Conservation (phyloP, 2,329 filamentous ascomycete species). For the Karstenula rhodostoma region DNA sequence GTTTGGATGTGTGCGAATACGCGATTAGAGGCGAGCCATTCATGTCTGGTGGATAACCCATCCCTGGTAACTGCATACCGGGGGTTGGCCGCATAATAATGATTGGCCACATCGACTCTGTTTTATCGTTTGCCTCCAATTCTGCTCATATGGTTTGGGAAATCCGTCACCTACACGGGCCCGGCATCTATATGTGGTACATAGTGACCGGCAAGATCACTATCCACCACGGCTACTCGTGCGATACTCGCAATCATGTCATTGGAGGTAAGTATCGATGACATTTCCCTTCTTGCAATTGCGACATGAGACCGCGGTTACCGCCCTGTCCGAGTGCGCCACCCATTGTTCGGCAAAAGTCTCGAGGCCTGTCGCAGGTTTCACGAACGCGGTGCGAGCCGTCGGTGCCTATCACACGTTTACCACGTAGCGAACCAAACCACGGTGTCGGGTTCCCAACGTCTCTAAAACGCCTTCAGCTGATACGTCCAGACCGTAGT, state of each 20-base stretch:
- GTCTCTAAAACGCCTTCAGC: neutral
- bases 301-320: neutral
- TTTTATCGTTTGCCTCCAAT: neutral
- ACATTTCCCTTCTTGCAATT: neutral
- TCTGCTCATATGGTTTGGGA: neutral
- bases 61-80: neutral
- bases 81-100: neutral
- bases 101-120: neutral
- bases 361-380: neutral
- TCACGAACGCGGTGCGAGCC: conserved; percentile 7
- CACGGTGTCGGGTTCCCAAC: conserved; percentile 4
- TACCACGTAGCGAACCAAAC: neutral
- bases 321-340: neutral
- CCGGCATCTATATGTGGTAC: neutral
- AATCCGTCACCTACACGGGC: neutral
- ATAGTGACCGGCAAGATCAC: neutral
- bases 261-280: neutral
- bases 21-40: neutral
- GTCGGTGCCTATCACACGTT: neutral
- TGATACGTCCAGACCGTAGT: neutral
- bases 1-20: neutral
- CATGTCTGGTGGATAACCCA: neutral
- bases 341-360: neutral
- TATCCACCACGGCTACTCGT: neutral
- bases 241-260: neutral